phyloP scores from a whole-genome alignment of 2,329 filamentous ascomycete genomes.

The Talaromyces sp. region DNA sequence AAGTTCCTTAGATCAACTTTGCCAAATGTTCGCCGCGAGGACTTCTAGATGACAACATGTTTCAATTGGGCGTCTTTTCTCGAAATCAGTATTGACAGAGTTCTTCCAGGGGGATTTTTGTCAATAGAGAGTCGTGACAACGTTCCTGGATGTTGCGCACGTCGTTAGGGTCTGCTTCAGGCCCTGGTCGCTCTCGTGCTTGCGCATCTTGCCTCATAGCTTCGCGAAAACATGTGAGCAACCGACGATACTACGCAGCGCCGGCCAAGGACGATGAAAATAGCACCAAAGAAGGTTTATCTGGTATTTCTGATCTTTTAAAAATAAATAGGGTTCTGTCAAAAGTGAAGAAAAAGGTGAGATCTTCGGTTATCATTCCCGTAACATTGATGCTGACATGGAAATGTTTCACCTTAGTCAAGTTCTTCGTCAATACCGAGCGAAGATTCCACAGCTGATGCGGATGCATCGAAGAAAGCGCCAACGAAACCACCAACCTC shows the following conservation, averaged over 20 bases:
- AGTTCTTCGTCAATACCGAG: neutral
- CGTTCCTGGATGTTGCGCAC: slow-evolving; percentile 35
- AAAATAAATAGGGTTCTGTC: neutral
- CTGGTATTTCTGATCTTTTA: neutral
- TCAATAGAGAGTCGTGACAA: neutral
- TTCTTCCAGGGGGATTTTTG: neutral
- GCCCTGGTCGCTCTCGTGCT: slow-evolving; percentile 34
- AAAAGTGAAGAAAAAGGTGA: neutral
- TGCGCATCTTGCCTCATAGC: slow-evolving; percentile 33
- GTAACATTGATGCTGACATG: neutral
- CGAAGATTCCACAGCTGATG: neutral
- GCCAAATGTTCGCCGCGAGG: neutral
- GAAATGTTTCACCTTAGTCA: neutral
- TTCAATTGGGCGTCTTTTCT: neutral
- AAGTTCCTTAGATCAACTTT: slow-evolving; percentile 16
- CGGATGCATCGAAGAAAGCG: neutral
- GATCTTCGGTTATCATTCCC: neutral
- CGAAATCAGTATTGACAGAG: neutral
- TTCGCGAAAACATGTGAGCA: slow-evolving; percentile 22
- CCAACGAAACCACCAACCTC: neutral
- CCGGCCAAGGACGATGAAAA: slow-evolving; percentile 15
- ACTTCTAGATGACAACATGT: neutral
- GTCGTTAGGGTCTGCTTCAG: slow-evolving; percentile 36
- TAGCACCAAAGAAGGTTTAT: neutral
- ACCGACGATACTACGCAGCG: slow-evolving; percentile 28